Evolutionary conservation across 805 yeast species (phyloP).

Genomic region (Candida ovalis): DNA sequence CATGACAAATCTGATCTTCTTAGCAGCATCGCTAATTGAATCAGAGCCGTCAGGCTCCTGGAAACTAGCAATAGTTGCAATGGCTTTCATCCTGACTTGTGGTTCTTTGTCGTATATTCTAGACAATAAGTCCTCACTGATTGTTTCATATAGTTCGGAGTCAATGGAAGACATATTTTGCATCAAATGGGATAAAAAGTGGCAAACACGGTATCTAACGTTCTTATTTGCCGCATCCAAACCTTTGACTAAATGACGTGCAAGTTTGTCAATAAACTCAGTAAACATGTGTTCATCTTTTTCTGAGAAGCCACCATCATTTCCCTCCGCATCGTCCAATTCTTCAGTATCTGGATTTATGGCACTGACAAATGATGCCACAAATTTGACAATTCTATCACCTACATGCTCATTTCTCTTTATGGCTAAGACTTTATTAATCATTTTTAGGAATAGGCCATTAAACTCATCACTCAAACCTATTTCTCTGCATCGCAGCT

Average conservation of each 20-base stretch:
- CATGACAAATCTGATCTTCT: conserved; percentile 46
- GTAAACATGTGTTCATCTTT: conserved; percentile 37
- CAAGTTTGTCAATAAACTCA: conserved; percentile 54
- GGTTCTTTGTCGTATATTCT: conserved; percentile 76
- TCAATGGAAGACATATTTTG: conserved; percentile 72
- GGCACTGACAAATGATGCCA: conserved; percentile 54
- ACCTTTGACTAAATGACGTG: conserved; percentile 72
- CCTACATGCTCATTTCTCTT: conserved; percentile 70
- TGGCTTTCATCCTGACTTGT: conserved; percentile 77
- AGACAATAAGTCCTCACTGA: conserved; percentile 56
- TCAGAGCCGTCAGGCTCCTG: conserved; percentile 53
- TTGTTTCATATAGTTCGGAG: conserved; percentile 60
- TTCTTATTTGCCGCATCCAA: conserved; percentile 69
- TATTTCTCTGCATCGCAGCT: conserved; percentile 48
- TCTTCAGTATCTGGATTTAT: conserved; percentile 36
- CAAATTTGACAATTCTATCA: conserved; percentile 70
- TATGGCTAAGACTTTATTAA: conserved; percentile 62
- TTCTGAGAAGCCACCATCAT: conserved; percentile 26
- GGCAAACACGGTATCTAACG: conserved; percentile 79
- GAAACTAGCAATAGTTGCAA: conserved; percentile 71
- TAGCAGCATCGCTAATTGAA: conserved; percentile 43
- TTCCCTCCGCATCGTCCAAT: conserved; percentile 33
- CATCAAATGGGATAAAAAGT: conserved; percentile 66
- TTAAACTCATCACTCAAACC: conserved; percentile 58
- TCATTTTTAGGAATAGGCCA: conserved; percentile 52